Evolutionary conservation across 352 stramenopile genomes (phyloP).

Genomic region (Thalassiosira livingstoniorum): DNA sequence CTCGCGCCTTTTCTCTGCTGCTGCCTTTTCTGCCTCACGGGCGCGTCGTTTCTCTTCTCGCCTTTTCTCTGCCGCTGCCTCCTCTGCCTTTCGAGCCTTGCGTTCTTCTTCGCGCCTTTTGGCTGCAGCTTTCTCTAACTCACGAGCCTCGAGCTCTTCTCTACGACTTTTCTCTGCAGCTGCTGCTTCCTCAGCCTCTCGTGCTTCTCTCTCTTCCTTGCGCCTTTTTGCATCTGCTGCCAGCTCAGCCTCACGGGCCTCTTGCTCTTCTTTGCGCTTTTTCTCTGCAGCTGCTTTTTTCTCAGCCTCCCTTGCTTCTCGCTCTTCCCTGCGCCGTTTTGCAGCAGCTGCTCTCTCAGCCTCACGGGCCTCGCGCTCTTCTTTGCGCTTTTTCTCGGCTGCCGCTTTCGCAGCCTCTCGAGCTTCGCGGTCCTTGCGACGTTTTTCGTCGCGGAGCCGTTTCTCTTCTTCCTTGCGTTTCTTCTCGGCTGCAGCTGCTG

Average conservation of each 20-base stretch:
- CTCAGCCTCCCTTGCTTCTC: too few species aligned
- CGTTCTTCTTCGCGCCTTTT: slow-evolving; percentile 2
- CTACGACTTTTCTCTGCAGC: neutral
- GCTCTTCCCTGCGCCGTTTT: slow-evolving; percentile 6
- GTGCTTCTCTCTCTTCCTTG: neutral
- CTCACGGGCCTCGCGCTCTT: slow-evolving; percentile 19
- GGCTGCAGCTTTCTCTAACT: neutral
- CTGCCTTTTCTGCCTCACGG: too few species aligned
- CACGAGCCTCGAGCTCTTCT: too few species aligned
- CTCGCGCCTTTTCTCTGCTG: neutral
- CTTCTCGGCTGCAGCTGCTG: slow-evolving; percentile 22
- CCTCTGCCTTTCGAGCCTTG: too few species aligned
- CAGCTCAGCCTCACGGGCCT: slow-evolving; percentile 9
- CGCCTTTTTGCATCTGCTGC: neutral
- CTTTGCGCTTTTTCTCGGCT: slow-evolving; percentile 5
- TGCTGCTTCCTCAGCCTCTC: neutral
- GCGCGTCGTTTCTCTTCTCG: too few species aligned
- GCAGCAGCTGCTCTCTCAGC: neutral
- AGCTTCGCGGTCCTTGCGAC: neutral
- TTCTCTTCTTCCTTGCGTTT: too few species aligned
- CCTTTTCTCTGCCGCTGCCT: neutral
- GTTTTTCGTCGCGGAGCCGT: slow-evolving; percentile 17
- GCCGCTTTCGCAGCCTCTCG: neutral
- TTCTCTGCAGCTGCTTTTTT: neutral
- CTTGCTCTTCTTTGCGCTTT: slow-evolving; percentile 13